These are phyloP conservation scores for Ustulina deusta DNA, from an alignment of 2,329 filamentous ascomycete species.

Conservation along the genomic window DNA sequence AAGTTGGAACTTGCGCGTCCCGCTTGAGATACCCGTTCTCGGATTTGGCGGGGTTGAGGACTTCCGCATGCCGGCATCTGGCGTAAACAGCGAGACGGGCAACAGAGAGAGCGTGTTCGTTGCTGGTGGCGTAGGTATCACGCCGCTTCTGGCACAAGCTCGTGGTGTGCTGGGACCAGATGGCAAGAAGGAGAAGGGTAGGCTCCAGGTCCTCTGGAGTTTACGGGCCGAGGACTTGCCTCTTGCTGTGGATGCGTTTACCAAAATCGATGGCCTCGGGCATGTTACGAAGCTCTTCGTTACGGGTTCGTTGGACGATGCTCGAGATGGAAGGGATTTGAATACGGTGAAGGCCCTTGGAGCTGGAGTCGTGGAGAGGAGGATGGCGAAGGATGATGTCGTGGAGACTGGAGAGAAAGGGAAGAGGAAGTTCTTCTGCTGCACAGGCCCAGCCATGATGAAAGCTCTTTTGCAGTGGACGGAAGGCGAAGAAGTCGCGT, in stretches of 20 bases:
- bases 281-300: conserved; percentile 71
- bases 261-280: conserved; percentile 63
- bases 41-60: conserved; percentile 76
- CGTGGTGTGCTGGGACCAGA: conserved; percentile 57
- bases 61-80: conserved; percentile 54
- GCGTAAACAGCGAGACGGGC: conserved; percentile 46
- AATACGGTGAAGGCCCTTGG: conserved; percentile 53
- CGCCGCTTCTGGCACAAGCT: conserved; percentile 80
- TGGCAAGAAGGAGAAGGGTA: conserved; percentile 41
- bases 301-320: conserved; percentile 68
- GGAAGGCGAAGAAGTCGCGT: conserved; percentile 64
- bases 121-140: conserved; percentile 85
- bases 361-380: conserved; percentile 50
- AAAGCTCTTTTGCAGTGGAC: conserved; percentile 63
- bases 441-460: conserved; percentile 59
- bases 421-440: conserved; percentile 65
- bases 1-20: conserved; percentile 62
- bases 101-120: conserved; percentile 67
- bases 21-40: conserved; percentile 73
- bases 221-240: conserved; percentile 70
- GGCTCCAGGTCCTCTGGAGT: conserved; percentile 75
- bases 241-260: conserved; percentile 71
- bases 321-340: conserved; percentile 52
- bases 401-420: conserved; percentile 53
- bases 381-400: conserved; percentile 59